A percentile compares a stretch with the other conserved stretches of the same genome.
Evolutionary conservation across 202 grass and related monocot genomes (phyloP).

Genomic region (Schoenoplectus triqueter): DNA sequence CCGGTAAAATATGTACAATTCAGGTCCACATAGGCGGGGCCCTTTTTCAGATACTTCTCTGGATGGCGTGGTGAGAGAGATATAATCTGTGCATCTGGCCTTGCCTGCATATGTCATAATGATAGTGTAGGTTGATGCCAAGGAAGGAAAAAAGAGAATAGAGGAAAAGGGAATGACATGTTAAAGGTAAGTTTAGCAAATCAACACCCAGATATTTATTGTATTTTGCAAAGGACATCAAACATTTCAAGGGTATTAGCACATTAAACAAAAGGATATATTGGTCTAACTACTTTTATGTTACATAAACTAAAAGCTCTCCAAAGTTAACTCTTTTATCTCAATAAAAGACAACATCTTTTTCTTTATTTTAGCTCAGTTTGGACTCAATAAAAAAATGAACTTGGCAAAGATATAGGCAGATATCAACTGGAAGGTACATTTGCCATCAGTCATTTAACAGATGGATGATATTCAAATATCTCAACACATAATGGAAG

Average conservation of each 20-base stretch:
- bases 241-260: not conserved
- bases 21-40: conserved; percentile 78
- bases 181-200: not conserved
- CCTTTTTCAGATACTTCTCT: conserved; percentile 77
- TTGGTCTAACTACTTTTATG: not conserved
- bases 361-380: not conserved
- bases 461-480: not conserved
- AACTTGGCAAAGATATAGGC: conserved; percentile 6
- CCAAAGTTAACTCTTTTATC: not conserved
- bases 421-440: conserved; percentile 8
- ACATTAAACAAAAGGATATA: not conserved
- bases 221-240: not conserved
- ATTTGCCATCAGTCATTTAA: conserved; percentile 18
- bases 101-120: conserved; percentile 48
- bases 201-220: not conserved
- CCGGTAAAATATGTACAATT: conserved; percentile 87
- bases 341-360: not conserved
- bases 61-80: conserved; percentile 77
- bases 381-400: not conserved
- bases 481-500: not conserved
- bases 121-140: not conserved
- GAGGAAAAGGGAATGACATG: not conserved
- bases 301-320: not conserved
- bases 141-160: not conserved
- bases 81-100: conserved; percentile 66